Conservation (phyloP, 208 protist species). For the Leishmania turanica region DNA sequence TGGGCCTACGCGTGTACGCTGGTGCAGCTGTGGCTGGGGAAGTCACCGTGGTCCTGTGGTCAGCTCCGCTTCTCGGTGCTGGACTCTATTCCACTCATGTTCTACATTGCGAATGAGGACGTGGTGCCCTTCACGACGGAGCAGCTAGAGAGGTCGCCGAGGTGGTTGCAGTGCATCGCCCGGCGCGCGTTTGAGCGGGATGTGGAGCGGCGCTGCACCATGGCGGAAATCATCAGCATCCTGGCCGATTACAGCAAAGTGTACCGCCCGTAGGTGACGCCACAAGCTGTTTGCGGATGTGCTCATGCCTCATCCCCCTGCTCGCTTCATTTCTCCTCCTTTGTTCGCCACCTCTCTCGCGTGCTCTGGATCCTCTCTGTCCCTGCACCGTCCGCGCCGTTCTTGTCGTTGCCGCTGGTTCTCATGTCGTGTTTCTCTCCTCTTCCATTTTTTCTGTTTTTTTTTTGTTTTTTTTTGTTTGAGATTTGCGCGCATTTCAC, state of each 20-base stretch:
- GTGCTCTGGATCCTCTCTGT: conserved; percentile 2
- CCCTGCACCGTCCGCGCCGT: neutral
- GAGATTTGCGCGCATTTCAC: neutral
- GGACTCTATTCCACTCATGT: conserved; percentile 62
- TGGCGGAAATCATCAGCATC: conserved; percentile 51
- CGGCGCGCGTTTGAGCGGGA: conserved; percentile 48
- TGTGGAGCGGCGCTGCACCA: conserved; percentile 45
- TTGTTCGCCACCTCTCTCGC: neutral
- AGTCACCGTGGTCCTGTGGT: conserved; percentile 42
- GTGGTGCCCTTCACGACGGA: conserved; percentile 42
- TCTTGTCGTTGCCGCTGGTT: neutral
- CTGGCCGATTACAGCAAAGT: conserved; percentile 44
- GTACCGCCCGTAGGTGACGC: conserved; percentile 7
- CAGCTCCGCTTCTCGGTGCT: conserved; percentile 20
- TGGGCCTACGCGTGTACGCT: conserved; percentile 73
- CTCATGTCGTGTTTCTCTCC: neutral
- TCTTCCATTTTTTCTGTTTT: neutral
- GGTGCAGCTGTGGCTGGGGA: conserved; percentile 50
- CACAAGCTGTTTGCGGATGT: neutral
- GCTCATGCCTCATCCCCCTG: neutral
- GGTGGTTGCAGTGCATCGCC: conserved; percentile 62
- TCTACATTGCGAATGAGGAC: conserved; percentile 53
- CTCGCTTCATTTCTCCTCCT: neutral
- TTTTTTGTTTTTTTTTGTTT: neutral
- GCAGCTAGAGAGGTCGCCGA: conserved; percentile 39